Base-by-base conservation (phyloP, 129 eudicot species). In the Cynara cardunculus region DNA sequence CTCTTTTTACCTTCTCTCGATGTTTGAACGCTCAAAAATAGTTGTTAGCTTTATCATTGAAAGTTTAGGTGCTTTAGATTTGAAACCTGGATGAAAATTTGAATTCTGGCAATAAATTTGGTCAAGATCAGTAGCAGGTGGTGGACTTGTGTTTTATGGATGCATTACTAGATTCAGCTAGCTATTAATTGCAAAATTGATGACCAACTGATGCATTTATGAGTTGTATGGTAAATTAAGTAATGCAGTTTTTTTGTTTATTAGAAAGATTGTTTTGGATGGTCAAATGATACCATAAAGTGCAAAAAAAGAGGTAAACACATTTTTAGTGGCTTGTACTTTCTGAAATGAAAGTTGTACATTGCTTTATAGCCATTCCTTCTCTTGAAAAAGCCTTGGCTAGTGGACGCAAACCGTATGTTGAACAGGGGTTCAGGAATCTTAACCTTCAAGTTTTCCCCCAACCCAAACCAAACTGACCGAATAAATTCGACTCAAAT, bases 101-200 rank as follows among this genome's bases (percentile, higher is more conserved):
- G 61, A 78, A 37, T 68, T 78, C 19, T 18, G 32, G 81, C 25
- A 78, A 39, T 78, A 18, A 78, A 66, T 39, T 77, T 37, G 73
- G 81, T 77, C 73, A 77, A 35, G 64, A 75, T 30, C 2, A 75
- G 16, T 49, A 18, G 67, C 78, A 74, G 21, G 61, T 74, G 34
- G 78, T 49, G 68, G 25, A n/a, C 68, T 32, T 7, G 41, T 68
- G 64, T 65, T 35, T 77, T 78, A 2, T 65, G 28, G 61, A 46
- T 41, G 46, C 49, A 78, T 69, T 19, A 70, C 75, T 79, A 70
- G 82, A 69, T 78, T 78, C 82, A 69, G 82, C 82, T 78, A 78
- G 53, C 21, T 26, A 32, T 67, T 67, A 78, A 46, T 37, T 68
- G 68, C 75, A 14, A 11, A 16, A 49, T 49, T 70, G 59, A 70